Evolutionary conservation across 768 basidiomycete species (phyloP).

Genomic region (Ramaria sp.): DNA sequence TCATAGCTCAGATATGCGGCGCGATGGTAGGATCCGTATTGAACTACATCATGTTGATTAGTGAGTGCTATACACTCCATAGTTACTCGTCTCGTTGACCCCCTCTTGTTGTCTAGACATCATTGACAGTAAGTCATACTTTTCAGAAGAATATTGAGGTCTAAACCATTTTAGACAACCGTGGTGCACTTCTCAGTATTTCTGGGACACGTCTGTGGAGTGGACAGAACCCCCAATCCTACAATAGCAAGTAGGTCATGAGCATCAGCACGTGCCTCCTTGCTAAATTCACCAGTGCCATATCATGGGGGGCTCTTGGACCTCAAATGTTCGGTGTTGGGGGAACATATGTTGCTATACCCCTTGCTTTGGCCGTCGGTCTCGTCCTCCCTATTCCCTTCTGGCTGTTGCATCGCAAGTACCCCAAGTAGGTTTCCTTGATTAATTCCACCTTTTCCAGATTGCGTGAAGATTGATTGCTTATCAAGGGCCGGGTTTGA

Average conservation of each 20-base stretch:
- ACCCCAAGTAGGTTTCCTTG: constrained; percentile 8
- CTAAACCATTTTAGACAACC: constrained; percentile 9
- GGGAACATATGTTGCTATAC: constrained; percentile 16
- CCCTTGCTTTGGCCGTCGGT: constrained; percentile 15
- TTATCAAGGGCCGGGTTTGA: neutral
- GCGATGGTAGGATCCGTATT: constrained; percentile 15
- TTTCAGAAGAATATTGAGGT: neutral
- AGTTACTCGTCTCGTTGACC: neutral
- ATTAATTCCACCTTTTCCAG: neutral
- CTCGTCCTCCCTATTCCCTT: constrained; percentile 15
- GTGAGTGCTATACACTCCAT: constrained; percentile 18
- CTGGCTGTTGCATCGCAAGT: constrained; percentile 13
- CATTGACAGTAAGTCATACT: constrained; percentile 1
- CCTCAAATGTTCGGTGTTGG: constrained; percentile 23
- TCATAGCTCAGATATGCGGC: constrained; percentile 16
- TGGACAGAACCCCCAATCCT: constrained; percentile 18
- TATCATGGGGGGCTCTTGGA: constrained; percentile 29
- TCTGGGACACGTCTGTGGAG: constrained; percentile 17
- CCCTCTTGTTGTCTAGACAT: neutral
- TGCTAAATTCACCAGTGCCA: constrained; percentile 17
- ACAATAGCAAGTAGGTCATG: constrained; percentile 14
- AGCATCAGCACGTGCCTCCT: neutral
- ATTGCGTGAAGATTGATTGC: neutral
- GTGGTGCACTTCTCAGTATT: constrained; percentile 13
- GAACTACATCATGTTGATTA: constrained; percentile 27